These are phyloP conservation scores for Psilocybe sp. DNA, from an alignment of 768 basidiomycete genomes.

Conservation along the genomic window DNA sequence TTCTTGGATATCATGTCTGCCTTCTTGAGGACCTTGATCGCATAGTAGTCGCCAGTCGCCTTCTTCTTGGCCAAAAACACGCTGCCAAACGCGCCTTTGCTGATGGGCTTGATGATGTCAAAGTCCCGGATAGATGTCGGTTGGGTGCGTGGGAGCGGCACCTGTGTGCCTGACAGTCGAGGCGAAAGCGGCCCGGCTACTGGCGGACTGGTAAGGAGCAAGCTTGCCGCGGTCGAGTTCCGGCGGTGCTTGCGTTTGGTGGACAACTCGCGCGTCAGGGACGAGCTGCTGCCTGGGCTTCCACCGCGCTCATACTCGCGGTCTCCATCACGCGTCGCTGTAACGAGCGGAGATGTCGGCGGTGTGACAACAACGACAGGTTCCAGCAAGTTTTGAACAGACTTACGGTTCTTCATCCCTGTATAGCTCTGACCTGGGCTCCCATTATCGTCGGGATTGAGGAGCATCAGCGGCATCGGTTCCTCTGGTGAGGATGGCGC, in stretches of 20 bases:
- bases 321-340: conserved; percentile 15
- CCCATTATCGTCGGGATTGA: conserved; percentile 60
- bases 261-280: conserved; percentile 42
- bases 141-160: conserved; percentile 70
- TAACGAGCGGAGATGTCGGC: conserved; percentile 68
- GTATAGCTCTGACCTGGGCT: conserved; percentile 22
- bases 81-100: conserved; percentile 97
- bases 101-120: conserved; percentile 98
- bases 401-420: conserved; percentile 62
- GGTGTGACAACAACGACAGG: conserved; percentile 72
- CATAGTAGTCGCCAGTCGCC: conserved; percentile 96
- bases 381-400: conserved; percentile 60
- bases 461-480: conserved; percentile 59
- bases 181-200: conserved; percentile 79
- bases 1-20: conserved; percentile 99
- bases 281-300: conserved; percentile 13
- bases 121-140: conserved; percentile 98
- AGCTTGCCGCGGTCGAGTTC: conserved; percentile 61
- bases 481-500: conserved; percentile 64
- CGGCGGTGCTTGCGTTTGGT: conserved; percentile 62
- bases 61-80: conserved; percentile 99
- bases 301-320: conserved; percentile 24
- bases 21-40: conserved; percentile 99
- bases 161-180: conserved; percentile 70
- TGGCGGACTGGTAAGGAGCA: conserved; percentile 55